These are phyloP conservation scores for Pythium aquatile DNA, from an alignment of 352 stramenopile species.

Conservation along the genomic window DNA sequence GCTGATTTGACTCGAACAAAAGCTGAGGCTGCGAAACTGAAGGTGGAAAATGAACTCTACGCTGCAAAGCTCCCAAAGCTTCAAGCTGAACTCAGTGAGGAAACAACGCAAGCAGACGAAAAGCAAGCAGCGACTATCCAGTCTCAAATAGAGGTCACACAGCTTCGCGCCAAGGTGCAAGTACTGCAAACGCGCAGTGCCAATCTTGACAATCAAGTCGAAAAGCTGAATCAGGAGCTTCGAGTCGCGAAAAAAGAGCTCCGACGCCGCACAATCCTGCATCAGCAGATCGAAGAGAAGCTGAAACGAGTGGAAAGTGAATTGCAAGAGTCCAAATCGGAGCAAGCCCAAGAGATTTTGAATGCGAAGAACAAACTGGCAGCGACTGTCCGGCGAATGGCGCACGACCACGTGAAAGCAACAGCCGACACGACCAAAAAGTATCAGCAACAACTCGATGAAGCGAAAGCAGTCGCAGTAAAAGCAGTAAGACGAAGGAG, in stretches of 20 bases:
- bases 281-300: conserved; percentile 39
- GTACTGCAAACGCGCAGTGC: conserved; percentile 42
- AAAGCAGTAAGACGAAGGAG: conserved; percentile 32
- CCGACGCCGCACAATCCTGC: conserved; percentile 24
- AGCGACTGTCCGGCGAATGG: conserved; percentile 29
- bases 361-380: conserved; percentile 34
- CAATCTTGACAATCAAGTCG: conserved; percentile 31
- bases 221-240: conserved; percentile 33
- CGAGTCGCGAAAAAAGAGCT: conserved; percentile 35
- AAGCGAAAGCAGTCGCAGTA: conserved; percentile 25
- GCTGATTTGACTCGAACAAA: conserved; percentile 40
- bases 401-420: conserved; percentile 32
- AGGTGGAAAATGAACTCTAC: conserved; percentile 55
- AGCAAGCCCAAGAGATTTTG: conserved; percentile 30
- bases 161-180: conserved; percentile 43
- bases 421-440: conserved; percentile 25
- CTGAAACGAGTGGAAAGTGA: conserved; percentile 33
- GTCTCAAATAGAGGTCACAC: conserved; percentile 36
- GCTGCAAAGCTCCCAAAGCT: conserved; percentile 42
- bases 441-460: conserved; percentile 30
- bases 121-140: conserved; percentile 43
- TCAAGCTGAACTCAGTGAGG: conserved; percentile 46
- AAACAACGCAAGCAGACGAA: conserved; percentile 47
- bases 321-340: conserved; percentile 26
- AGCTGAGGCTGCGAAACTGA: conserved; percentile 37